Evolutionary conservation across 208 protist genomes (phyloP).

Genomic region (Phytomonas francai): DNA sequence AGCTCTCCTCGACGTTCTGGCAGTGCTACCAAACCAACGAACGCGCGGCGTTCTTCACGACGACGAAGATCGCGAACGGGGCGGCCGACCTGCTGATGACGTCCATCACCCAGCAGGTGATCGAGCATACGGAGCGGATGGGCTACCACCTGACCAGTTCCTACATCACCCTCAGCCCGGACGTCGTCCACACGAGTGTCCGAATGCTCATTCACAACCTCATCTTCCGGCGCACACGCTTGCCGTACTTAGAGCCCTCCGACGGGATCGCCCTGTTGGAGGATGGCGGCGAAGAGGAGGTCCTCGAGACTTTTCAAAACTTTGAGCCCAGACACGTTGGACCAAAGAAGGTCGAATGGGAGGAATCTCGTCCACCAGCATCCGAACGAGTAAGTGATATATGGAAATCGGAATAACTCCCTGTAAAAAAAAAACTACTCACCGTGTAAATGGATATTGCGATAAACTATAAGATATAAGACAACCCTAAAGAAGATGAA

Average conservation of each 20-base stretch:
- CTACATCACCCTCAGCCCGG: slow-evolving; percentile 79
- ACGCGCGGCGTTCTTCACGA: slow-evolving; percentile 79
- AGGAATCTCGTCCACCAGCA: slow-evolving; percentile 23
- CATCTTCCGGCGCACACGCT: slow-evolving; percentile 58
- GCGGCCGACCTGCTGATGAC: slow-evolving; percentile 79
- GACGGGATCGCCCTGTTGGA: slow-evolving; percentile 40
- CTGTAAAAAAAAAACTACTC: no score
- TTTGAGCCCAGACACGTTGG: slow-evolving; percentile 50
- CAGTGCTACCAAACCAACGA: slow-evolving; percentile 86
- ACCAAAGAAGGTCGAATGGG: slow-evolving; percentile 36
- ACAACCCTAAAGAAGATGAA: no score
- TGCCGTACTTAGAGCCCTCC: slow-evolving; percentile 35
- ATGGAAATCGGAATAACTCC: slow-evolving; percentile 18
- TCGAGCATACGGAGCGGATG: slow-evolving; percentile 71
- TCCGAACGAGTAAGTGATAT: slow-evolving; percentile 19
- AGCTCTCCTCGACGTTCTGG: slow-evolving; percentile 85
- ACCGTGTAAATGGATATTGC: no score
- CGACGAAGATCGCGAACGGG: slow-evolving; percentile 81
- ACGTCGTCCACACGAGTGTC: slow-evolving; percentile 81
- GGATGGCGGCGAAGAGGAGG: slow-evolving; percentile 22
- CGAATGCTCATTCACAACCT: slow-evolving; percentile 85
- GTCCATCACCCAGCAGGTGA: slow-evolving; percentile 74
- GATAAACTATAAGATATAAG: no score
- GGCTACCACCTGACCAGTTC: slow-evolving; percentile 71
- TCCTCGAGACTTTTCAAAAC: slow-evolving; percentile 69